A percentile compares a stretch with the other conserved stretches of the same genome.
Conservation (phyloP, 2,329 filamentous ascomycete species). For the Aspergillus tamarii region DNA sequence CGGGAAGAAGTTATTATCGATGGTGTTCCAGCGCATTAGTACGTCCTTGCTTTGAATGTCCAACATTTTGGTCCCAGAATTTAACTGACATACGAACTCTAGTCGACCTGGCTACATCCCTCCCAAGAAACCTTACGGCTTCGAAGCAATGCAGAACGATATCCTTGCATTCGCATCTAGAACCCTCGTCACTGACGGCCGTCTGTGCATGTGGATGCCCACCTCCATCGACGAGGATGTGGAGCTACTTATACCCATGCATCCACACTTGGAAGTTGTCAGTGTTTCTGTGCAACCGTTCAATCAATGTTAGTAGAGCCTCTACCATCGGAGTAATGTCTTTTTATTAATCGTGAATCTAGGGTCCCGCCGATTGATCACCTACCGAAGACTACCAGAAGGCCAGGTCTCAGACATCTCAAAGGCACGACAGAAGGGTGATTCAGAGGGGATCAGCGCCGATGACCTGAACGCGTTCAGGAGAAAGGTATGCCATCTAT, state of each 20-base stretch:
- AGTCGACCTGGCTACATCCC: constrained; percentile 73
- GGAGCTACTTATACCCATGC: constrained; percentile 74
- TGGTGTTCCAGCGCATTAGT: constrained; percentile 71
- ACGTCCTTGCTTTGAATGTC: constrained; percentile 34
- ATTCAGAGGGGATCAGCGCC: constrained; percentile 54
- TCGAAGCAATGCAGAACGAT: constrained; percentile 85
- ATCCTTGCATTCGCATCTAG: constrained; percentile 80
- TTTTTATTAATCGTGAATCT: background rate
- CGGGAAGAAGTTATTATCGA: constrained; percentile 65
- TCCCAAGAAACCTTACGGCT: constrained; percentile 90
- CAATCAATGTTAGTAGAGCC: constrained; percentile 70
- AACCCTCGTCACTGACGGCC: constrained; percentile 75
- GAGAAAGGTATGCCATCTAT: constrained; percentile 46
- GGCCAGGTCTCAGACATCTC: constrained; percentile 40
- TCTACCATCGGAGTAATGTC: no score
- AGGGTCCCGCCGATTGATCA: constrained; percentile 89
- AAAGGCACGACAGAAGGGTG: constrained; percentile 37
- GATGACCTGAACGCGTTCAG: constrained; percentile 71
- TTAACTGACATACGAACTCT: constrained; percentile 13
- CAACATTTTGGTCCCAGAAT: background rate
- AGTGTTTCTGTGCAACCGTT: constrained; percentile 83
- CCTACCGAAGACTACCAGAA: constrained; percentile 74
- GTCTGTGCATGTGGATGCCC: constrained; percentile 96
- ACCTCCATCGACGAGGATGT: constrained; percentile 79
- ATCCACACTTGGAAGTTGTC: constrained; percentile 74